Base-by-base conservation (phyloP, 148 eudicot genomes). In the Vaccinium corymbosum region DNA sequence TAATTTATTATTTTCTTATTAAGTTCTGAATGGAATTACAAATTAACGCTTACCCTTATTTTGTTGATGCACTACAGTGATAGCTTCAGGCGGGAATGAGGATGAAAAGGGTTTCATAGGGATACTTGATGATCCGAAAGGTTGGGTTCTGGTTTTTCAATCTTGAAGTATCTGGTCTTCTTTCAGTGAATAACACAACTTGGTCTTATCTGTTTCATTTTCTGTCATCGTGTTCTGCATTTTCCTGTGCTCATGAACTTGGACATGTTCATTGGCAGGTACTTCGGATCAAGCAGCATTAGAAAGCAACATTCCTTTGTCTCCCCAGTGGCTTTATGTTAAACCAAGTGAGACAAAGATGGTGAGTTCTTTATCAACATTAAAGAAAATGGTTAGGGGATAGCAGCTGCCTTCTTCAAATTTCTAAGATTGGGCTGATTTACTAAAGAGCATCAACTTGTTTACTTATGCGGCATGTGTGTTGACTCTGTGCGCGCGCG, bases 261-360 rank as follows among this genome's bases (percentile, higher is more conserved):
- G 27, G 76, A 22, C 19, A 38, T 61, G 19, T 72, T 64, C 70
- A n/a, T 64, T 20, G 6, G 68, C 52, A 85, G 81, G 72, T 79
- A 4, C 32, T 64, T 85, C 91, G 91, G 99, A 96, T 89, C 98
- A 90, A 87, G 91, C 88, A 38, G 90, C 88, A 38, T 84, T 91
- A 6, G 99, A 96, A 81, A 96, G 88, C 92, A 92, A 86, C 95
- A 96, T 96, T 82, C 99, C 99, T 14, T 87, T 96, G 90, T 96
- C 99, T 80, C 98, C 99, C 9, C 99, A 96, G 83, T 96, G 99
- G 99, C 95, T 96, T 85, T 92, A 96, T 81, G 86, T 93, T 76
- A 96, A 94, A 90, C 92, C 94, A 48, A 90, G 80, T 25, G 99
- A 96, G 66, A 80, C 89, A 57, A 96, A 93, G 92, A 87, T 85